Conservation (phyloP, 2,329 filamentous ascomycete genomes). For the Pseudogymnoascus sp. region DNA sequence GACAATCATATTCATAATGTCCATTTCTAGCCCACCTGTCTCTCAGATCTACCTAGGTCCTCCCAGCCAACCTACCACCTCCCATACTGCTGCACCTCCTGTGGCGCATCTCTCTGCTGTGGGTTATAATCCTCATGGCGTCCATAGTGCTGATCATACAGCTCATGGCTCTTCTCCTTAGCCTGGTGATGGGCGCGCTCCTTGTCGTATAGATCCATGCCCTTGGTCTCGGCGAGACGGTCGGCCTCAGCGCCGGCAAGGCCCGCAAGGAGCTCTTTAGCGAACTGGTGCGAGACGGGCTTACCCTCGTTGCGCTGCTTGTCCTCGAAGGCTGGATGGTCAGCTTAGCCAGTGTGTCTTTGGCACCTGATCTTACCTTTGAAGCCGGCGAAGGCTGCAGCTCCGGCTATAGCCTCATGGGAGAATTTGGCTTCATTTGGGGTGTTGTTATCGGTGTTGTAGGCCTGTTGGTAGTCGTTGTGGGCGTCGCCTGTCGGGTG, state of each 20-base stretch:
- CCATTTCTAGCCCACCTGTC: background rate
- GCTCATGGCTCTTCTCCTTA: slow-evolving; percentile 45
- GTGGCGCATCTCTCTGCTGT: slow-evolving; percentile 27
- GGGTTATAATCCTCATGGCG: slow-evolving; percentile 33
- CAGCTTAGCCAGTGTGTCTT: background rate
- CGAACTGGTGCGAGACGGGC: slow-evolving; percentile 61
- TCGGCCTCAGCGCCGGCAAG: slow-evolving; percentile 69
- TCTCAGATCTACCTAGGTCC: background rate
- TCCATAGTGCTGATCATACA: slow-evolving; percentile 57
- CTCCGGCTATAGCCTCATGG: slow-evolving; percentile 69
- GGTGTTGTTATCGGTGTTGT: slow-evolving; percentile 24
- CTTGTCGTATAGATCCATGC: slow-evolving; percentile 49
- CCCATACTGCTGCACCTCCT: slow-evolving; percentile 25
- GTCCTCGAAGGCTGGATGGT: slow-evolving; percentile 53
- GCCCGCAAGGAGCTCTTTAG: slow-evolving; percentile 68
- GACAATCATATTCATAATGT: background rate
- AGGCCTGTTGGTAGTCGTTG: slow-evolving; percentile 36
- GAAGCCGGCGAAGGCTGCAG: slow-evolving; percentile 70
- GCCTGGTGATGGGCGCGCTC: slow-evolving; percentile 52
- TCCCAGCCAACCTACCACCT: background rate
- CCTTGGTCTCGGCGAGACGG: slow-evolving; percentile 64
- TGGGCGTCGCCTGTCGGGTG: slow-evolving; percentile 32
- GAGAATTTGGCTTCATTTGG: slow-evolving; percentile 52
- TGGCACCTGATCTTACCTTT: slow-evolving; percentile 36
- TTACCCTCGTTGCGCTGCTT: slow-evolving; percentile 64